Evolutionary conservation across 2,329 filamentous ascomycete species (phyloP).

Genomic region (Alternaria gansuensis): DNA sequence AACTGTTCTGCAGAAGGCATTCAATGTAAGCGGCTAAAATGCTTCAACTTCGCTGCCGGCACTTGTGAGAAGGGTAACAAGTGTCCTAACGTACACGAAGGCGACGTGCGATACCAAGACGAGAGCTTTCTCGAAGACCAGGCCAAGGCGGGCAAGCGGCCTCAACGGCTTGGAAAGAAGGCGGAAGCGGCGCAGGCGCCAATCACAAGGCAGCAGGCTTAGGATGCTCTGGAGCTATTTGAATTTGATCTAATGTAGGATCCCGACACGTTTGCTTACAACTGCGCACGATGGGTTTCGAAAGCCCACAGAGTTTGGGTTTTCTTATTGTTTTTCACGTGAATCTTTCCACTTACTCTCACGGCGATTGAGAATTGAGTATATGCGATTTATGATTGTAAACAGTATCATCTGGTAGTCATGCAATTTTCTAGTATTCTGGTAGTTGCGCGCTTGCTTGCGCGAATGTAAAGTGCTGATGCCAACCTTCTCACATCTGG

Average conservation of each 20-base stretch:
- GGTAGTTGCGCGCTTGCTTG: background rate
- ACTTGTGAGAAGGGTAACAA: background rate
- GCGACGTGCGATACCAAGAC: background rate
- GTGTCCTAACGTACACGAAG: conserved; percentile 4
- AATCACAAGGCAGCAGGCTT: background rate
- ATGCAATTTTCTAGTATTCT: background rate
- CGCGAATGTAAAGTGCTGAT: background rate
- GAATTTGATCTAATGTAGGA: background rate
- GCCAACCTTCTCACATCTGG: background rate
- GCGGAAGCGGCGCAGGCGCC: background rate
- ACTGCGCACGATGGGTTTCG: background rate
- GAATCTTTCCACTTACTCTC: background rate
- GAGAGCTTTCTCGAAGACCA: background rate
- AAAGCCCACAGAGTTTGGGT: background rate
- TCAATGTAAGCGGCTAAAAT: conserved; percentile 1
- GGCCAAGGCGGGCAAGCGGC: background rate
- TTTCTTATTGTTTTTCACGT: background rate
- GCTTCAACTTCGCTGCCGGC: conserved; percentile 2
- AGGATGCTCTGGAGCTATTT: background rate
- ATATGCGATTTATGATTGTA: background rate
- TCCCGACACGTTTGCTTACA: background rate
- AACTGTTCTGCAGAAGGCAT: background rate
- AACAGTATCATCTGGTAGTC: background rate
- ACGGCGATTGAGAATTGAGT: background rate
- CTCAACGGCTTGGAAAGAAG: background rate